Evolutionary conservation across 2,329 filamentous ascomycete genomes (phyloP), one percentile per base, ranked within the genome.

Genomic region (Sporothrix variecibatus): DNA sequence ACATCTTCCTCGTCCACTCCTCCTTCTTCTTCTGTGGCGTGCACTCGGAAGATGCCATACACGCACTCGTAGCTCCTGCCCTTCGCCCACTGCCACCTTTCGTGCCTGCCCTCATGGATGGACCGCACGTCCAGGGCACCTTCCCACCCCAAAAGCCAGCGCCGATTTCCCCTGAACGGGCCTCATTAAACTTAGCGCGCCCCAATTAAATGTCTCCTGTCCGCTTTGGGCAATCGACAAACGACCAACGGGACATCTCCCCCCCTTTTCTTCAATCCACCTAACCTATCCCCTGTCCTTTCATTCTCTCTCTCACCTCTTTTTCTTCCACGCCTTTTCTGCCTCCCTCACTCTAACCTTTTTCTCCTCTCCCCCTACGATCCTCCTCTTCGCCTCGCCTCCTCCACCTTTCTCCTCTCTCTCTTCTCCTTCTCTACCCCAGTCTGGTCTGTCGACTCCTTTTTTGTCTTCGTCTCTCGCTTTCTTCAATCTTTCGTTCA

Each of bases 111-210:
- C 23, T 67, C 38, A 23, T 67, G 38, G 62, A 40, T 67, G 62
- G n/a, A 60, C 56, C 28, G 62, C 17, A 40, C 38, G 49, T 15
- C 49, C 73, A 64, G 62, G 28, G 28, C 53, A 34, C 49, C 40
- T 58, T 28, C 49, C 72, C 60, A 64, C 17, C 46, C 68, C 26
- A 64, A 8, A 71, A 49, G 4, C 43, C 71, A 71, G 70, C 53
- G 11, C 69, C 69, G n/a, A 53, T 40, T 76, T 77, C 76, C 76
- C 76, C 76, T 77, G 76, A 76, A 76, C 78, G 76, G 76, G 75
- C 77, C 80, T 84, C 81, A 83, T 82, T 81, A 81, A 83, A 83
- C 80, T 81, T 84, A 83, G 82, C 82, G 82, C 80, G 79, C 77
- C 81, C 81, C 77, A 80, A 78, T 81, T 80, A 79, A 77, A 80